Evolutionary conservation across 441 rosid genomes (phyloP).

Genomic region (Omphalea diandra): DNA sequence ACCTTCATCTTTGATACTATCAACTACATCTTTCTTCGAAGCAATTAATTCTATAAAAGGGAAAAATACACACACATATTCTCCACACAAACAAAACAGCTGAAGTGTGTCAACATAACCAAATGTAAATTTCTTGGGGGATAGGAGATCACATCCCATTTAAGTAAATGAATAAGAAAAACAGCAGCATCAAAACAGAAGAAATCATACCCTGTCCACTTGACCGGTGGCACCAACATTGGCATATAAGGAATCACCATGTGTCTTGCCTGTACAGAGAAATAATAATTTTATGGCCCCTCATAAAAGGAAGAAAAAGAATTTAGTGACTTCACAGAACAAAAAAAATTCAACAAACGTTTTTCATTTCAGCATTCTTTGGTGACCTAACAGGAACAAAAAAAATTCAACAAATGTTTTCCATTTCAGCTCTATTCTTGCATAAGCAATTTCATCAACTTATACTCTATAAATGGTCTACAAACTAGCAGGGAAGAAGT

Average conservation of each 20-base stretch:
- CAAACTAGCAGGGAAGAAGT: not conserved
- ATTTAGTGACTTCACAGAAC: slow-evolving; percentile 8
- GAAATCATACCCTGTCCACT: slow-evolving; percentile 77
- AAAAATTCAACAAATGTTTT: not conserved
- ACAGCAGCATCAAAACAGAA: slow-evolving; percentile 13
- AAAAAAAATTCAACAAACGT: not conserved
- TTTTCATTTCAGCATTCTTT: slow-evolving; percentile 9
- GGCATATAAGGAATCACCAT: slow-evolving; percentile 98
- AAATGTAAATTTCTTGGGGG: not conserved
- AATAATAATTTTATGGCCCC: slow-evolving; percentile 26
- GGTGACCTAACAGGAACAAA: slow-evolving; percentile 6
- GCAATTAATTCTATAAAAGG: too few species aligned
- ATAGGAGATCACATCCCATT: not conserved
- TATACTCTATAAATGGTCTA: slow-evolving; percentile 2
- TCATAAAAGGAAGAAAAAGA: slow-evolving; percentile 13
- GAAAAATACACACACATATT: too few species aligned
- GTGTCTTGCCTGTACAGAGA: slow-evolving; percentile 73
- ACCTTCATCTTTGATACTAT: too few species aligned
- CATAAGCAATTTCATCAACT: slow-evolving; percentile 4
- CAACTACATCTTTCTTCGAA: too few species aligned
- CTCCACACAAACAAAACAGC: not conserved
- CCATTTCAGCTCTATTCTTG: slow-evolving; percentile 10
- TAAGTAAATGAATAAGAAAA: slow-evolving; percentile 13
- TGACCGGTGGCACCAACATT: slow-evolving; percentile 94
- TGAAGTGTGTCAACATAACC: not conserved